phyloP scores from a whole-genome alignment of 495 filamentous ascomycete species.

The Neurospora sp. region DNA sequence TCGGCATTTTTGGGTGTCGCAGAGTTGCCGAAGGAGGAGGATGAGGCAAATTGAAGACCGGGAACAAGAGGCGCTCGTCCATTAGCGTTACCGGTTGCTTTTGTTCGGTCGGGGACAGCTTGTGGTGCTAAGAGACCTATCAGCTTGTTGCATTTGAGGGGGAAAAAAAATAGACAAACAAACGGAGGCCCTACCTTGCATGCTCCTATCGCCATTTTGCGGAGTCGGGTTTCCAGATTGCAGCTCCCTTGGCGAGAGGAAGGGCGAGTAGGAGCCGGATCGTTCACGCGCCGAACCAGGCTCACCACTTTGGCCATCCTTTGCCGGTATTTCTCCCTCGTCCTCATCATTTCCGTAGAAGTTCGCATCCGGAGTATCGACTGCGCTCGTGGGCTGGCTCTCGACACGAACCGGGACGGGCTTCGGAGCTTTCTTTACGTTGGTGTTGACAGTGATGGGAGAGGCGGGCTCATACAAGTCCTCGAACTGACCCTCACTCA shows the following conservation, averaged over 20 bases:
- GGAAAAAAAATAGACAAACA: background rate
- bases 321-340: conserved; percentile 6
- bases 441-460: conserved; percentile 4
- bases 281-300: conserved; percentile 23
- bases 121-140: background rate
- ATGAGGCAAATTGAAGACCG: background rate
- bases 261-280: conserved; percentile 44
- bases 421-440: background rate
- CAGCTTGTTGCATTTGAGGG: background rate
- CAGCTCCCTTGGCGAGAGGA: conserved; percentile 37
- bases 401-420: background rate
- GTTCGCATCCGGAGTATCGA: conserved; percentile 19
- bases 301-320: background rate
- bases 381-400: conserved; percentile 12
- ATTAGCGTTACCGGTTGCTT: background rate
- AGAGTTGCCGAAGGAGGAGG: background rate
- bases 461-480: conserved; percentile 33
- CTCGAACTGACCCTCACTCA: conserved; percentile 56
- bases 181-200: background rate
- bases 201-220: background rate
- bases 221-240: conserved; percentile 17
- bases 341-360: conserved; percentile 24
- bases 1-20: background rate
- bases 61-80: background rate
- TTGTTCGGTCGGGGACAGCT: background rate